Conservation (phyloP, 2,329 filamentous ascomycete species). For the Trichoderma gracile region DNA sequence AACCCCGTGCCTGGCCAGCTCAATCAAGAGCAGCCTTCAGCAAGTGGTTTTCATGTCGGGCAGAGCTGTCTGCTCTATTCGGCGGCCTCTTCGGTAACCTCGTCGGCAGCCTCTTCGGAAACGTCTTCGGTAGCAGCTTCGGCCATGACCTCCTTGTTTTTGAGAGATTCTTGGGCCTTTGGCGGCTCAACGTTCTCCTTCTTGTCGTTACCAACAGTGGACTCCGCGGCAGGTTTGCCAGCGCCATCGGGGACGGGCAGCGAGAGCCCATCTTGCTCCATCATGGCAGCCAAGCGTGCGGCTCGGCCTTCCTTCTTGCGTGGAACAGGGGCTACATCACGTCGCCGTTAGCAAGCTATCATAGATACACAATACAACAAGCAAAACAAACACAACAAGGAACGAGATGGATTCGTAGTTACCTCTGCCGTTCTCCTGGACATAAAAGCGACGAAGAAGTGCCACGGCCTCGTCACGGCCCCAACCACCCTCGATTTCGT, state of each 20-base stretch:
- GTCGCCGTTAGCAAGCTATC: constrained; percentile 27
- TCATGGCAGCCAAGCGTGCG: constrained; percentile 54
- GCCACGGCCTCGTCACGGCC: constrained; percentile 92
- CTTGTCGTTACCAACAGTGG: neutral
- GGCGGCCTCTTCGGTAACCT: neutral
- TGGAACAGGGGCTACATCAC: constrained; percentile 48
- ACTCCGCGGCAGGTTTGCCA: neutral
- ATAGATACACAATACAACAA: neutral
- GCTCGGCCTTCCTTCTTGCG: constrained; percentile 58
- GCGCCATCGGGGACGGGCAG: neutral
- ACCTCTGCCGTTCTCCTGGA: constrained; percentile 96
- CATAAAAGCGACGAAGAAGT: constrained; percentile 88
- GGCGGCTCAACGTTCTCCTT: constrained; percentile 23
- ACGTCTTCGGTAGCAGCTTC: neutral
- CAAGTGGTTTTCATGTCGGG: neutral
- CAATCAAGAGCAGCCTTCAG: neutral
- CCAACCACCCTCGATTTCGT: constrained; percentile 82
- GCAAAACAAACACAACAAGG: too few relatives aligned
- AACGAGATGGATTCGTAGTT: constrained; percentile 32
- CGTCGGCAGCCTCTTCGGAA: neutral
- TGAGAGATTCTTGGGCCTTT: neutral
- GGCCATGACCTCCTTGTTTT: neutral
- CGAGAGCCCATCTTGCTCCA: constrained; percentile 45
- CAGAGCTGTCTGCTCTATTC: neutral
- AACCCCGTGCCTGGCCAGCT: neutral